Evolutionary conservation across 108 stramenopile species (phyloP).

Genomic region (Asterionellopsis glacialis): DNA sequence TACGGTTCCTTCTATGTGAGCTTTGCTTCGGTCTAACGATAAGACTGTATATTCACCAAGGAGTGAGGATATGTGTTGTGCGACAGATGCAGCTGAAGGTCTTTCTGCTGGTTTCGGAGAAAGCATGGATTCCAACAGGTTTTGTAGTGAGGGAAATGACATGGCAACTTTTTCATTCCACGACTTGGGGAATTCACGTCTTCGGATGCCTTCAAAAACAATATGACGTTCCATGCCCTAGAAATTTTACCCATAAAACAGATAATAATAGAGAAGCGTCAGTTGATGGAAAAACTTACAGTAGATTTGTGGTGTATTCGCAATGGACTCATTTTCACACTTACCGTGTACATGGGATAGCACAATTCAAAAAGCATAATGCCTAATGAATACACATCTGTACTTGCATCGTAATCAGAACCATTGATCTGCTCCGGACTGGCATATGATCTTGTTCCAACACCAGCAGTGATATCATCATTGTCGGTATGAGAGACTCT

Average conservation of each 20-base stretch:
- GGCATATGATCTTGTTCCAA: constrained; percentile 91
- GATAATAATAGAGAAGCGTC: no score
- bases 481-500: constrained; percentile 3
- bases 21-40: constrained; percentile 41
- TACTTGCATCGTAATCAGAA: constrained; percentile 88
- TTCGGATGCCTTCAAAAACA: constrained; percentile 35
- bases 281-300: no score
- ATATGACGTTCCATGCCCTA: constrained; percentile 66
- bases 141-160: constrained; percentile 53
- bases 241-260: neutral
- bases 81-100: constrained; percentile 56
- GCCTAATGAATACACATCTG: constrained; percentile 92
- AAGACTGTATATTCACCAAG: constrained; percentile 65
- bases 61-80: constrained; percentile 47
- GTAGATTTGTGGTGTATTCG: neutral
- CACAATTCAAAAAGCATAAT: constrained; percentile 94
- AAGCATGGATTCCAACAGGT: constrained; percentile 64
- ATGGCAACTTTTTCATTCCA: constrained; percentile 45
- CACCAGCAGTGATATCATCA: constrained; percentile 80
- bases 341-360: constrained; percentile 84
- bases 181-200: constrained; percentile 49
- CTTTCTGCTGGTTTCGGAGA: constrained; percentile 51
- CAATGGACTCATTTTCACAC: constrained; percentile 10
- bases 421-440: constrained; percentile 90
- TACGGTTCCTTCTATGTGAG: constrained; percentile 49